Percentiles rank a stretch among this genome's conserved stretches.
Conservation (phyloP, 768 basidiomycete species). For the Phanerochaete sordida region DNA sequence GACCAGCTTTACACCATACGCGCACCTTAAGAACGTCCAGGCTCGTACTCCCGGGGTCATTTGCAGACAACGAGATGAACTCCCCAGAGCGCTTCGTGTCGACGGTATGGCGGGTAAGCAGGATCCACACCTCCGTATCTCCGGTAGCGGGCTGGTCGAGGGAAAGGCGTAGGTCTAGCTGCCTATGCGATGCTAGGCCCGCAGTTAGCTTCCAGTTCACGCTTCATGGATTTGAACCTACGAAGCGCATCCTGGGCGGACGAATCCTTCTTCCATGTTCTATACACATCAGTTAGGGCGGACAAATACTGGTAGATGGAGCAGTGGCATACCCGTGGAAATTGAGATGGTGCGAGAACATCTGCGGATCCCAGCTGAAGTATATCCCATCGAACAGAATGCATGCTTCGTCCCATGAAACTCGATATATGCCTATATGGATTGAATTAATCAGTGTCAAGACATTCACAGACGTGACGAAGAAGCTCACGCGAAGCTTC, state of each 20-base stretch:
- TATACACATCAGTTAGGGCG: background rate
- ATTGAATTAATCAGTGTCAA: too few species aligned
- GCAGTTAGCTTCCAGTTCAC: background rate
- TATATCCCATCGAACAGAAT: constrained; percentile 77
- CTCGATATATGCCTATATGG: constrained; percentile 18
- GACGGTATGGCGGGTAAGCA: constrained; percentile 72
- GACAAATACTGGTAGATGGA: too few species aligned
- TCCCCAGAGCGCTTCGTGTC: constrained; percentile 58
- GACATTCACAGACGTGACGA: background rate
- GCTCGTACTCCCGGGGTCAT: constrained; percentile 31
- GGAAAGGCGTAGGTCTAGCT: background rate
- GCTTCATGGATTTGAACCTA: background rate
- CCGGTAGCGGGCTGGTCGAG: background rate
- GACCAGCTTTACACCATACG: background rate
- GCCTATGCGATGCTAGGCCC: background rate
- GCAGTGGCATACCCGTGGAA: constrained; percentile 86
- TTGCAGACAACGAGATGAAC: constrained; percentile 62
- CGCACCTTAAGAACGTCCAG: background rate
- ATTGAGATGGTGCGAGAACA: constrained; percentile 44
- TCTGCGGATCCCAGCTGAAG: constrained; percentile 79
- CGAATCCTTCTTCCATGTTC: constrained; percentile 27
- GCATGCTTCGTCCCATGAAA: constrained; percentile 79
- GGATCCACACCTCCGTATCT: constrained; percentile 63
- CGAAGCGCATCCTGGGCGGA: constrained; percentile 12
- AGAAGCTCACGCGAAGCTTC: background rate